Percentiles rank a stretch among this genome's conserved stretches.
phyloP scores from a whole-genome alignment of 805 yeast genomes.

The Cyberlindnera petersonii region DNA sequence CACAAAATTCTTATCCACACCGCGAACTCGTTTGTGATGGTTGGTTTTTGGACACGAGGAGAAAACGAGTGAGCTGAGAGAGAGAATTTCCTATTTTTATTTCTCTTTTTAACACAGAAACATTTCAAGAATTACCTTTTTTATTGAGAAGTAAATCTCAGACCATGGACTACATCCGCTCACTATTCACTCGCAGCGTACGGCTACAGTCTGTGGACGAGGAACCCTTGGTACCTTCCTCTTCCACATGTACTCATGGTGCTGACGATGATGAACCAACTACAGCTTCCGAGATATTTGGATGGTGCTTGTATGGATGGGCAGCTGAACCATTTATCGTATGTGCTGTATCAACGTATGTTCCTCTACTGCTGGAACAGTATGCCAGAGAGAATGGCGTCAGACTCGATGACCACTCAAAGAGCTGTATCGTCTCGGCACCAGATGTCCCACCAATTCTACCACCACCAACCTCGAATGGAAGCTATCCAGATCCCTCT shows the following conservation, averaged over 20 bases:
- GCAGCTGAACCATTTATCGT: conserved; percentile 82
- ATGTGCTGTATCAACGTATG: conserved; percentile 73
- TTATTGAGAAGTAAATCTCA: no score
- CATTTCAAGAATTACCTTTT: no score
- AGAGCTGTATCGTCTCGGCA: conserved; percentile 46
- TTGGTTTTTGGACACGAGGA: no score
- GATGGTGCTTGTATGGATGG: conserved; percentile 69
- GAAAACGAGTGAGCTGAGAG: no score
- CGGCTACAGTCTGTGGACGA: neutral
- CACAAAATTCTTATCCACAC: no score
- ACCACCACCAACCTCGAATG: conserved; percentile 10
- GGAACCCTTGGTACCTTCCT: no score
- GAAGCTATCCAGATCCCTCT: neutral
- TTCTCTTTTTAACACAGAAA: no score
- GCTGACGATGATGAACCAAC: conserved; percentile 26
- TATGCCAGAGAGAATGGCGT: conserved; percentile 75
- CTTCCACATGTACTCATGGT: no score
- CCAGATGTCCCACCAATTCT: conserved; percentile 18
- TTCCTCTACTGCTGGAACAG: conserved; percentile 67
- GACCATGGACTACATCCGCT: no score
- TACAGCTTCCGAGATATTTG: conserved; percentile 44
- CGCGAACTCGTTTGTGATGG: no score
- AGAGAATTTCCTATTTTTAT: no score
- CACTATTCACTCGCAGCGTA: no score
- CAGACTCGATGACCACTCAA: conserved; percentile 48